Evolutionary conservation across 1,139 yeast species (phyloP).

Genomic region (Magnusiomyces suaveolens): DNA sequence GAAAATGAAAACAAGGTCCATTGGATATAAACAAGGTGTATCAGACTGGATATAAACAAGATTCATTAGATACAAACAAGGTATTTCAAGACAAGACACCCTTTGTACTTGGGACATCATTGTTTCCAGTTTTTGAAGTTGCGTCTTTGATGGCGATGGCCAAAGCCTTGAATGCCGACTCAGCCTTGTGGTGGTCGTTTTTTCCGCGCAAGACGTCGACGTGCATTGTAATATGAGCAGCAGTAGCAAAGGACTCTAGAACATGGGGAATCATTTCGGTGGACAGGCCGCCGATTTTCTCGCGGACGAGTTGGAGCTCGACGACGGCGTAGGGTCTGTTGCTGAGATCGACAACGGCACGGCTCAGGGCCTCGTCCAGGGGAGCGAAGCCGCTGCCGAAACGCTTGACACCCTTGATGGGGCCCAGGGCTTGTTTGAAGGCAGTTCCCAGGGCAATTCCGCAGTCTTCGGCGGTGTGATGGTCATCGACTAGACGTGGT

Average conservation of each 20-base stretch:
- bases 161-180: conserved; percentile 89
- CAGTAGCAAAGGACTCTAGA: conserved; percentile 84
- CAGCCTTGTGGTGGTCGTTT: conserved; percentile 94
- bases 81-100: conserved; percentile 59
- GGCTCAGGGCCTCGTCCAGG: conserved; percentile 83
- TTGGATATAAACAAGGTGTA: too few relatives aligned
- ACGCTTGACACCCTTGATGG: conserved; percentile 80
- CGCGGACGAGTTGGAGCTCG: conserved; percentile 82
- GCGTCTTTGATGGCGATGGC: conserved; percentile 91
- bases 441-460: conserved; percentile 88
- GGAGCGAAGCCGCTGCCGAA: conserved; percentile 96
- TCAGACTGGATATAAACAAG: too few relatives aligned
- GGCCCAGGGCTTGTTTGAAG: conserved; percentile 82
- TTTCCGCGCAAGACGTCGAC: conserved; percentile 89
- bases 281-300: conserved; percentile 82
- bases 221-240: conserved; percentile 82
- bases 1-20: too few relatives aligned
- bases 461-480: conserved; percentile 92
- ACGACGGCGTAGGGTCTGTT: conserved; percentile 88
- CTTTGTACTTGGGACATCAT: conserved; percentile 92
- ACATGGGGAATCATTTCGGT: conserved; percentile 98
- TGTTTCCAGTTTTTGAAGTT: conserved; percentile 66
- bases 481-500: conserved; percentile 58
- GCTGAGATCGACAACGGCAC: conserved; percentile 90
- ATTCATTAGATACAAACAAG: too few relatives aligned